Evolutionary conservation across 768 basidiomycete genomes (phyloP).

Genomic region (Trametes punicea): DNA sequence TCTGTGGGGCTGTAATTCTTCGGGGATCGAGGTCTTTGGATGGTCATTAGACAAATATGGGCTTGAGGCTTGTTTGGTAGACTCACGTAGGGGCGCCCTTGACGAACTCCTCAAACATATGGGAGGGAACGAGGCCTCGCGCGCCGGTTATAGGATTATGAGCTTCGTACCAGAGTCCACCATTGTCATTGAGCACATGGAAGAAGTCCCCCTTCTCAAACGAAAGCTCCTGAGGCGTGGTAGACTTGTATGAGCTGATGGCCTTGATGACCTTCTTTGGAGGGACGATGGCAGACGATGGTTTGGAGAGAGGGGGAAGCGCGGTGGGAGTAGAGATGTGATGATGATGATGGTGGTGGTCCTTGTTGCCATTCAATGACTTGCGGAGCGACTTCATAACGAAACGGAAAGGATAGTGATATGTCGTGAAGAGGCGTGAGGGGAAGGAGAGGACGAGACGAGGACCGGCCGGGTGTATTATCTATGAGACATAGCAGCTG

Average conservation of each 20-base stretch:
- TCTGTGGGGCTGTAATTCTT: slow-evolving; percentile 13
- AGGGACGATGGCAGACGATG: slow-evolving; percentile 66
- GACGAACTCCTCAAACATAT: slow-evolving; percentile 87
- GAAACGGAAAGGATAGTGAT: slow-evolving; percentile 22
- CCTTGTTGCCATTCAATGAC: slow-evolving; percentile 67
- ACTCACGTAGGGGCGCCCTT: slow-evolving; percentile 68
- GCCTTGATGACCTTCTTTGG: slow-evolving; percentile 97
- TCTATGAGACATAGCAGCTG: slow-evolving; percentile 16
- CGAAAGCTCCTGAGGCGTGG: slow-evolving; percentile 79
- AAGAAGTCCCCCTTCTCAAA: slow-evolving; percentile 97
- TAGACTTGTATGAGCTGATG: slow-evolving; percentile 57
- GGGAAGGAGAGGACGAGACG: slow-evolving; percentile 17
- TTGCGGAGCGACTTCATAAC: slow-evolving; percentile 83
- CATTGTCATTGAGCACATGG: slow-evolving; percentile 78
- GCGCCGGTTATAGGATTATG: slow-evolving; percentile 91
- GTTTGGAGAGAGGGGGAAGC: slow-evolving; percentile 66
- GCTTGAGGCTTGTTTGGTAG: neutral
- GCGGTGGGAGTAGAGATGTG: slow-evolving; percentile 71
- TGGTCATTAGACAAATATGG: slow-evolving; percentile 2
- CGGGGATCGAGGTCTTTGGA: slow-evolving; percentile 16
- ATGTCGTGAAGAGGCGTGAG: slow-evolving; percentile 27
- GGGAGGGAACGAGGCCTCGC: slow-evolving; percentile 84
- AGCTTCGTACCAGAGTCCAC: slow-evolving; percentile 82
- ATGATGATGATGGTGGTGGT: slow-evolving; percentile 55
- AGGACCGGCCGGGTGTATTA: slow-evolving; percentile 20